Percentiles rank a stretch among this genome's conserved stretches.
These are phyloP conservation scores for Metarhizium guizhouense DNA, from an alignment of 2,329 filamentous ascomycete species.

Conservation along the genomic window DNA sequence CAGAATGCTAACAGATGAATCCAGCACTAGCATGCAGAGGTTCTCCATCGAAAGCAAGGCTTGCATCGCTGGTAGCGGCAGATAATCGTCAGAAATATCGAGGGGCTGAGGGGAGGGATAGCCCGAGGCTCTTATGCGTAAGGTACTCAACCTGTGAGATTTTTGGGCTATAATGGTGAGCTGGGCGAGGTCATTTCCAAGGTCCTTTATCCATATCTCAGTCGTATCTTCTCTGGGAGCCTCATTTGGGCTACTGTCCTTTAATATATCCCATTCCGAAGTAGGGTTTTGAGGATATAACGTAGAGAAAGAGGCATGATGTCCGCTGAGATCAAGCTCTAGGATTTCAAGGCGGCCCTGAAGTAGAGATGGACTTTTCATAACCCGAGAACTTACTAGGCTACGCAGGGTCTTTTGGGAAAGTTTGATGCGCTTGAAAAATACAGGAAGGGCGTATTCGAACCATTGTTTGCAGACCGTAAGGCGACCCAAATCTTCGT, in stretches of 20 bases:
- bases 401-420: constrained; percentile 4
- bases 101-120: background rate
- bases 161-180: constrained; percentile 7
- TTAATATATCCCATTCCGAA: too few relatives aligned
- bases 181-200: constrained; percentile 8
- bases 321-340: constrained; percentile 3
- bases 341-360: constrained; percentile 7
- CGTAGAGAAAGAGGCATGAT: background rate
- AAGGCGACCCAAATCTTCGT: constrained; percentile 9
- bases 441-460: constrained; percentile 10
- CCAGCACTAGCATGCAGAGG: constrained; percentile 10
- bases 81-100: constrained; percentile 5
- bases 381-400: background rate
- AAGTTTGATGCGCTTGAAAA: constrained; percentile 5
- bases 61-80: constrained; percentile 9
- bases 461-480: constrained; percentile 13
- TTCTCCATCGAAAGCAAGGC: constrained; percentile 10
- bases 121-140: constrained; percentile 6
- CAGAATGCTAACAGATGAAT: constrained; percentile 6
- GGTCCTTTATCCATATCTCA: constrained; percentile 1
- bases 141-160: constrained; percentile 6
- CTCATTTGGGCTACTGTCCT: background rate
- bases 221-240: background rate
- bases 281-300: too few relatives aligned
- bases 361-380: background rate